Base-by-base conservation (phyloP, 2,329 filamentous ascomycete species). In the Capronia coronata region DNA sequence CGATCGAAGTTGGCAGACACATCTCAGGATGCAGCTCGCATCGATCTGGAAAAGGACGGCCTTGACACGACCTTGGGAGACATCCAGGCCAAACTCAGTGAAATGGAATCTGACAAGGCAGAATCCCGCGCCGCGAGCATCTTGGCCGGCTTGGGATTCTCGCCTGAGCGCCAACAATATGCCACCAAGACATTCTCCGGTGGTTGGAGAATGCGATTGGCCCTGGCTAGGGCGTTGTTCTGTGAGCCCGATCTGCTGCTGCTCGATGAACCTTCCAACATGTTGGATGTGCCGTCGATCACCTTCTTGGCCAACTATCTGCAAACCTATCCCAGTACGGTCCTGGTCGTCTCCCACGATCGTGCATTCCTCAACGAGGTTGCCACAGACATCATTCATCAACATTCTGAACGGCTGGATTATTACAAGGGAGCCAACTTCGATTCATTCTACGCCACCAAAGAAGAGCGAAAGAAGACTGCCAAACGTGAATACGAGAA, bases 261-360 rank as follows among this genome's bases (percentile, higher is more conserved):
- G 67, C 88, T 98, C 61, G 93, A 98, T 75, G 93, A 98, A 82
- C 93, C 93, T 72, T 97, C 91, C 48, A 97, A 97, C 82, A 97
- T 97, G 91, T 89, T 98, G 87, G 93, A 97, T 71, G 93, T 98
- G 50, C 93, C 93, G n/a, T 97, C 93, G 19, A 97, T 98, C 65
- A 94, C 93, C 49, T 98, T 97, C 80, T 79, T 98, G 67, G 86
- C 91, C 41, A 91, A 90, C 64, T 98, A 98, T 66, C 84, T 98
- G 7, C 90, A 96, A 68, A 76, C 75, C 42, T 98, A 98, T 65
- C 91, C 91, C 32, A 95, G 88, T 69, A 97, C 93, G 1, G 83
- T 98, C 22, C 77, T 98, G 11, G 91, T 98, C 46, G 93, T 98
- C 58, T 95, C 88, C 68, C 93, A 98, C 86, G 93, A 98, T 80